Base-by-base conservation (phyloP, 177 flowering plant genomes). In the Vitis hybrid region DNA sequence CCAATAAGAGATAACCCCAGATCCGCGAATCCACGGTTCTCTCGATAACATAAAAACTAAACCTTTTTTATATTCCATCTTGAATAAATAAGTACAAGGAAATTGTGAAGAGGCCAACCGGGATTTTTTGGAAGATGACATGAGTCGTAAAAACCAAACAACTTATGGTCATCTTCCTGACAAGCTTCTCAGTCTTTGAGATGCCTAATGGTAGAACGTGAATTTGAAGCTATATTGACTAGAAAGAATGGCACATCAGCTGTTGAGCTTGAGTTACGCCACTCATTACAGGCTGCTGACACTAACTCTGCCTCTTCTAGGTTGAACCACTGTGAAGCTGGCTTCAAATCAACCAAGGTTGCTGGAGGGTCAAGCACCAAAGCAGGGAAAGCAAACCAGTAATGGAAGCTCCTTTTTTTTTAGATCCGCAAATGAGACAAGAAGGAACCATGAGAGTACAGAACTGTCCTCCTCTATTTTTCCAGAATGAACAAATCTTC, bases 21-120 rank as follows among this genome's bases (percentile, higher is more conserved):
- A 84, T 95, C 97, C 10, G 98, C 92, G 70, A 91, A 90, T 67
- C 99, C 99, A 79, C 86, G 94, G 62, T 66, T 88, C 80, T 95
- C 99, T 70, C 98, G 82, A 72, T 95, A 93, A 83, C 99, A 90
- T 22, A 95, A 78, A 77, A 95, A 93, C 64, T 56, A 73, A 76
- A 91, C 82, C 68, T 73, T 82, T 58, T 76, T 78, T 49, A 89
- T 65, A 62, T 80, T 81, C 97, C 99, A 93, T 85, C 91, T 89
- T 51, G 86, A 69, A 70, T 62, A 83, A 66, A 90, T 85, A 70
- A 88, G 82, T n/a, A 90, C 89, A 29, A 95, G 86, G 70, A 85
- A 87, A 85, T 93, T 95, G 72, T 97, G 92, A 63, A 95, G 98
- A 70, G 98, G 98, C 98, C 99, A 95, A 55, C 99, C 97, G 20